phyloP scores from a whole-genome alignment of 768 basidiomycete genomes.

The Suillus brevipes region DNA sequence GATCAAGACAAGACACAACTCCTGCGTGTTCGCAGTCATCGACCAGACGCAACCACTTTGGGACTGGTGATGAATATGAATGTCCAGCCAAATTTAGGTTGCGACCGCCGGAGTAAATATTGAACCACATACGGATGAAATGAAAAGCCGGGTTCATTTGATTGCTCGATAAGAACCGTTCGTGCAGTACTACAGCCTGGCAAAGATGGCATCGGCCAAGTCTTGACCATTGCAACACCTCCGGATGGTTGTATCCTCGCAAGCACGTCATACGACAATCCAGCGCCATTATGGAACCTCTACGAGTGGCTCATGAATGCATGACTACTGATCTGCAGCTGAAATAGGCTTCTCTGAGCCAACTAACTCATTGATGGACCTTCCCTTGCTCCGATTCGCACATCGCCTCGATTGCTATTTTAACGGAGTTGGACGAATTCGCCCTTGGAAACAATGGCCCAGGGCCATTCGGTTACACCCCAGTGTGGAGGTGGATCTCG shows the following conservation, averaged over 20 bases:
- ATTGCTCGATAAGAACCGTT: no score
- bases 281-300: no score
- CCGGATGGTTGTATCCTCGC: neutral
- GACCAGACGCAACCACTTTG: no score
- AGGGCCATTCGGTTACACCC: neutral
- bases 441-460: neutral
- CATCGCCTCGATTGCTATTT: conserved; percentile 53
- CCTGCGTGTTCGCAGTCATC: no score
- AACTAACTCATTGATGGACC: conserved; percentile 56
- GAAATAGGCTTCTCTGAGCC: conserved; percentile 35
- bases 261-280: neutral
- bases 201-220: neutral
- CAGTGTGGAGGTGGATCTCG: neutral
- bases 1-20: no score
- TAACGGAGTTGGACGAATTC: conserved; percentile 19
- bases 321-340: conserved; percentile 25
- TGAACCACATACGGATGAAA: no score
- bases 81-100: no score
- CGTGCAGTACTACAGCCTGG: no score
- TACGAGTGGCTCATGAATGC: no score
- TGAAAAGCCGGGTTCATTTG: no score
- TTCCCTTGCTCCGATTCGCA: conserved; percentile 34
- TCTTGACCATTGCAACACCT: neutral
- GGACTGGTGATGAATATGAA: no score
- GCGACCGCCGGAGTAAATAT: no score